Conservation (phyloP, 2,329 filamentous ascomycete species). For the Penicillium sp. region DNA sequence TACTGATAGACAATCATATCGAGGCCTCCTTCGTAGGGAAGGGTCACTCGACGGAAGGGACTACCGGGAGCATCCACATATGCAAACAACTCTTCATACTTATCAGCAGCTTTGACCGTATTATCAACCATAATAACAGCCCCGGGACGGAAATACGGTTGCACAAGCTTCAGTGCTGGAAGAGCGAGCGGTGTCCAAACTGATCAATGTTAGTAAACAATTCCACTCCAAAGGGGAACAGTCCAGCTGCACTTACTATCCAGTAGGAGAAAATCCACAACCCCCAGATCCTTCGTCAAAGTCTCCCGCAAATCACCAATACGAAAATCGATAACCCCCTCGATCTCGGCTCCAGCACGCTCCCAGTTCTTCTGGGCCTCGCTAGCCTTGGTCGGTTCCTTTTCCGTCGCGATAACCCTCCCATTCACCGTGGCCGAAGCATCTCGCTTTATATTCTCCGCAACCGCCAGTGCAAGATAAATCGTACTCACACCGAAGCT, state of each 20-base stretch:
- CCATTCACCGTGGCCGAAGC: conserved; percentile 41
- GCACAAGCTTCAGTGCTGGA: conserved; percentile 41
- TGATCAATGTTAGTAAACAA: conserved; percentile 32
- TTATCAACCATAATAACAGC: conserved; percentile 30
- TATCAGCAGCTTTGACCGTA: conserved; percentile 19
- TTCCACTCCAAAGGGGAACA: neutral
- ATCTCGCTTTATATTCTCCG: conserved; percentile 53
- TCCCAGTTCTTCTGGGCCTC: conserved; percentile 62
- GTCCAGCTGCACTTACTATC: conserved; percentile 61
- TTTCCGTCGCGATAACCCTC: conserved; percentile 65
- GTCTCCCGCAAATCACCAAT: conserved; percentile 65
- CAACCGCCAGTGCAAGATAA: conserved; percentile 65
- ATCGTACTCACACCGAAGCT: conserved; percentile 68
- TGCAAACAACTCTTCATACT: conserved; percentile 26
- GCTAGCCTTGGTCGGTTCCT: conserved; percentile 61
- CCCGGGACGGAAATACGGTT: conserved; percentile 23
- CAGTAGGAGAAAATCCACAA: conserved; percentile 64
- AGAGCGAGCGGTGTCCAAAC: conserved; percentile 64
- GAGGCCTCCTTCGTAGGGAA: conserved; percentile 27
- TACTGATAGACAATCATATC: conserved; percentile 33
- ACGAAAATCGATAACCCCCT: conserved; percentile 60
- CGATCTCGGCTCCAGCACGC: conserved; percentile 57
- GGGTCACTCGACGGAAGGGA: conserved; percentile 26
- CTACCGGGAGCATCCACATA: conserved; percentile 28
- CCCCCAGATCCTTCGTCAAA: conserved; percentile 54